Base-by-base conservation (phyloP, 495 filamentous ascomycete genomes). In the Annulohypoxylon bovei region DNA sequence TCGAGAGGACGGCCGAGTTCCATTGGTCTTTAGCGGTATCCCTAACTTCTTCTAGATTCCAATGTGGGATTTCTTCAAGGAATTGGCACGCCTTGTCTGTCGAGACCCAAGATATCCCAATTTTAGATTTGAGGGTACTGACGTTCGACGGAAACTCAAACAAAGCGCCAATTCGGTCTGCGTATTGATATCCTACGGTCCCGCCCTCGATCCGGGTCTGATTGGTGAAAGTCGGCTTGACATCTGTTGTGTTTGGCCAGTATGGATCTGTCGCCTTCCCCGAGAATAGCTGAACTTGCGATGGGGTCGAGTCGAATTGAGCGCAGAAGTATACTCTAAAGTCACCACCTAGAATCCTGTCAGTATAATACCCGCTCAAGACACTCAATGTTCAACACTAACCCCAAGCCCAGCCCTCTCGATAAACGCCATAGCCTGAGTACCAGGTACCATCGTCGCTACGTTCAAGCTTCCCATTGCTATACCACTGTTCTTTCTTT, bases 81-180 rank as follows among this genome's bases (percentile, higher is more conserved):
- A 88, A 85, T 20, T 78, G 47, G 72, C 90, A 91, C 4, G 90
- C 90, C 64, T 88, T 83, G n/a, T 79, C 79, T 0, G 81, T 73
- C 6, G 89, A 91, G 6, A 91, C 86, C 80, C 86, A 91, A 14
- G 88, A 91, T 40, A 92, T 85, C 0, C 90, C 90, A 6, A 92
- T 88, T 5, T 86, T 82, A 8, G 88, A 91, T n/a, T 79, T 83
- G 2, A 92, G 76, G 22, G 67, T 72, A 32, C 73, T 62, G 18
- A 62, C 35, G 32, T 74, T 74, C 33, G 80, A 79, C 8, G 67
- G 75, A 30, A 68, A 73, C 8, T 58, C 58, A 39, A 82, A 79
- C 12, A 83, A 57, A 3, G 79, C 81, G 2, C 81, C 81, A 23
- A 83, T 68, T n/a, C 79, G 70, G 9, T 72, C 78, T n/a, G 54